Evolutionary conservation across 2,329 filamentous ascomycete species (phyloP).

Genomic region (Fusarium algeriense): DNA sequence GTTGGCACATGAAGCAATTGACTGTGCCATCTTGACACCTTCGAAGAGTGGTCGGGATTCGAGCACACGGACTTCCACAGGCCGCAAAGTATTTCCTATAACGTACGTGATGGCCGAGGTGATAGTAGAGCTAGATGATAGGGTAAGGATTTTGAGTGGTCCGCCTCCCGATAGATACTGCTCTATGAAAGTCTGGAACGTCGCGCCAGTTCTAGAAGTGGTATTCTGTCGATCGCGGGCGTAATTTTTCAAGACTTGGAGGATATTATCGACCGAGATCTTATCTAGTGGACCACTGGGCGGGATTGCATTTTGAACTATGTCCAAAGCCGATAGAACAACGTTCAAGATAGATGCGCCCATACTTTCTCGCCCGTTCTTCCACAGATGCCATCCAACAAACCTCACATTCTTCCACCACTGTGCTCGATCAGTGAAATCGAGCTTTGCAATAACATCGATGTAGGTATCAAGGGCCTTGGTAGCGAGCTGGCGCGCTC

Average conservation of each 20-base stretch:
- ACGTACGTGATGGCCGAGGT: conserved; percentile 60
- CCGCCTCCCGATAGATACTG: conserved; percentile 34
- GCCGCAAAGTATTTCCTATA: conserved; percentile 50
- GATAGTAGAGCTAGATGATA: conserved; percentile 74
- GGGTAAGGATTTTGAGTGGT: conserved; percentile 65
- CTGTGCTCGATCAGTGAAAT: conserved; percentile 45
- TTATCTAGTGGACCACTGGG: conserved; percentile 1
- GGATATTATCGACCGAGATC: conserved; percentile 29
- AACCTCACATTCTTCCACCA: conserved; percentile 70
- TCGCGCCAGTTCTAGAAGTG: conserved; percentile 50
- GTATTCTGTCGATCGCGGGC: conserved; percentile 41
- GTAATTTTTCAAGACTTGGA: conserved; percentile 36
- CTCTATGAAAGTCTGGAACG: conserved; percentile 53
- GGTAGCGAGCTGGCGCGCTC: conserved; percentile 68
- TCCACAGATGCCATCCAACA: conserved; percentile 73
- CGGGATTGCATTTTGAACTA: conserved; percentile 52
- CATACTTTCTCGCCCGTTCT: conserved; percentile 76
- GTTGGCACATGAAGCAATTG: conserved; percentile 57
- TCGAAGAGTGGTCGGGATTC: conserved; percentile 77
- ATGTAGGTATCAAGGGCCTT: conserved; percentile 64
- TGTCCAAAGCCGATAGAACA: conserved; percentile 60
- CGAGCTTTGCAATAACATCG: conserved; percentile 57
- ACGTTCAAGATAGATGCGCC: conserved; percentile 67
- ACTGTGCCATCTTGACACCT: conserved; percentile 67
- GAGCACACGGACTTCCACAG: conserved; percentile 69